Evolutionary conservation across 148 eudicot genomes (phyloP).

Genomic region (Diospyros lotus): DNA sequence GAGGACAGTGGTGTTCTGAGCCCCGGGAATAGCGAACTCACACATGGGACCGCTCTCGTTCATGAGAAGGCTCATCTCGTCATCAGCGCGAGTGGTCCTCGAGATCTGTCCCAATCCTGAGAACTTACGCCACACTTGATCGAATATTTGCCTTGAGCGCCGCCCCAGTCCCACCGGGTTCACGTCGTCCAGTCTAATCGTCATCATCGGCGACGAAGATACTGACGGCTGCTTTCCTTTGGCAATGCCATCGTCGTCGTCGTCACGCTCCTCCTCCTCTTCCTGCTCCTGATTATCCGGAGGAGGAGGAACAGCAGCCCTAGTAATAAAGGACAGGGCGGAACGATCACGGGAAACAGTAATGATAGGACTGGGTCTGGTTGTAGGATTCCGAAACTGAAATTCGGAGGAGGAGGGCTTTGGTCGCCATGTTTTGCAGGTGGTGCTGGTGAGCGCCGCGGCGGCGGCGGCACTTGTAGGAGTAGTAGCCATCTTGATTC

Average conservation of each 20-base stretch:
- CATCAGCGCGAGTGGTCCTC: slow-evolving; percentile 57
- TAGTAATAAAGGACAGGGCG: slow-evolving; percentile 7
- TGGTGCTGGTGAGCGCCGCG: background rate
- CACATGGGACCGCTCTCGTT: slow-evolving; percentile 76
- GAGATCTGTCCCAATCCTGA: slow-evolving; percentile 88
- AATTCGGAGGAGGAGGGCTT: background rate
- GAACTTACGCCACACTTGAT: slow-evolving; percentile 90
- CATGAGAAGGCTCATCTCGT: slow-evolving; percentile 40
- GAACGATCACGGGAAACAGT: background rate
- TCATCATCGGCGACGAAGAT: slow-evolving; percentile 20
- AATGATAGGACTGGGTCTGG: background rate
- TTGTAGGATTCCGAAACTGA: background rate
- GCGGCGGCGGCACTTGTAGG: background rate
- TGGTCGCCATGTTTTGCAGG: background rate
- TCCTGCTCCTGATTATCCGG: slow-evolving; percentile 24
- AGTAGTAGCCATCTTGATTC: background rate
- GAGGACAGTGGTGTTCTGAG: slow-evolving; percentile 92
- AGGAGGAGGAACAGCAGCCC: slow-evolving; percentile 21
- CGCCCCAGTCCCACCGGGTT: slow-evolving; percentile 94
- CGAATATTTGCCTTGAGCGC: slow-evolving; percentile 81
- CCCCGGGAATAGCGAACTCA: slow-evolving; percentile 87
- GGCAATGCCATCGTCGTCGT: slow-evolving; percentile 16
- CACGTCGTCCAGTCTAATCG: slow-evolving; percentile 71
- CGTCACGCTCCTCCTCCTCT: slow-evolving; percentile 19
- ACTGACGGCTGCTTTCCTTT: slow-evolving; percentile 12